Evolutionary conservation across 305 asterid genomes (phyloP).

Genomic region (Caryopteris hybrid): DNA sequence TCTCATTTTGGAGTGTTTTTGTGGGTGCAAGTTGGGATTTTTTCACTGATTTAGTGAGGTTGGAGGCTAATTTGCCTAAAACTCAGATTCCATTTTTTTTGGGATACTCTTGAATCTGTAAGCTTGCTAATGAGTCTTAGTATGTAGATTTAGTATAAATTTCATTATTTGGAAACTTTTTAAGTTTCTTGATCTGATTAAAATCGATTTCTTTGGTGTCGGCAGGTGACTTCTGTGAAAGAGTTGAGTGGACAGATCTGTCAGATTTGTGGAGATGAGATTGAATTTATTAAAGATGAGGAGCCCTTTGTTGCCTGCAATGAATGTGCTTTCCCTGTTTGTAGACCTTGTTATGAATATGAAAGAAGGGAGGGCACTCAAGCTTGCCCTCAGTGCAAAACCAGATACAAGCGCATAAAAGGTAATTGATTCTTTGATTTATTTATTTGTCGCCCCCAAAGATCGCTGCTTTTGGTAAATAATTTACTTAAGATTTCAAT

Average conservation of each 20-base stretch:
- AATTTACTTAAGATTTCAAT: neutral
- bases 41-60: slow-evolving; percentile 2
- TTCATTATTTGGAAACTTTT: neutral
- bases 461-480: too few species aligned
- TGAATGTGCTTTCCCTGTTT: slow-evolving; percentile 11
- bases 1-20: slow-evolving; percentile 9
- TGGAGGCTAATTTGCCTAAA: neutral
- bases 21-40: slow-evolving; percentile 4
- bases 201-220: neutral
- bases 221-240: slow-evolving; percentile 81
- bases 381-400: slow-evolving; percentile 97
- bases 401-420: slow-evolving; percentile 87
- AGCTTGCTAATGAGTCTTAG: neutral
- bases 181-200: neutral
- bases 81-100: slow-evolving; percentile 7
- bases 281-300: slow-evolving; percentile 47
- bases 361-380: slow-evolving; percentile 40
- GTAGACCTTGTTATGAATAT: slow-evolving; percentile 12
- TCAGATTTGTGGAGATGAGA: slow-evolving; percentile 97
- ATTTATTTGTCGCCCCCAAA: too few species aligned
- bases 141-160: slow-evolving; percentile 2
- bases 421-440: slow-evolving; percentile 33
- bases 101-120: neutral
- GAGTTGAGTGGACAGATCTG: slow-evolving; percentile 91
- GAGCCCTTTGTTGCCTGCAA: slow-evolving; percentile 12